Evolutionary conservation across 768 basidiomycete genomes (phyloP), one percentile per base, ranked within the genome.

Genomic region (Psilocybe azurescens): DNA sequence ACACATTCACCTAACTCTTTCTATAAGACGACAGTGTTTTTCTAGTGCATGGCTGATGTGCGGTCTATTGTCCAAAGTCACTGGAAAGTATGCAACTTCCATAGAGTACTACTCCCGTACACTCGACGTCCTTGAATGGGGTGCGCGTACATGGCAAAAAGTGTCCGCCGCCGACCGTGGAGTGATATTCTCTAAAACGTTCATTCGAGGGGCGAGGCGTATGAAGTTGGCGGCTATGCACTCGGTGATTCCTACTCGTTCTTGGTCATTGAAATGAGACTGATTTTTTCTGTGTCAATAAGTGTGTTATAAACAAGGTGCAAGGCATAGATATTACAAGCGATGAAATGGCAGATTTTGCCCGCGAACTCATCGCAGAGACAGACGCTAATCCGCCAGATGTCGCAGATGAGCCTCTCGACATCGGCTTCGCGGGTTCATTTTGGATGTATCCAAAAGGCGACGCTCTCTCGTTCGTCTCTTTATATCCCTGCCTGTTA

Each of bases 81-180:
- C 57, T 1, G 54, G 65, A 11, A 64, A 66, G 29, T 62, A 67
- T 10, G 50, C 58, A 5, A 56, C 69, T 4, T 71, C 73, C 1
- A 58, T 78, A n/a, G 74, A 79, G 60, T 79, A 74, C 47, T 76
- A 74, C 44, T 67, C 69, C 13, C 70, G 73, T 6, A 77, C 75
- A 4, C 56, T 82, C 18, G 78, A 81, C 13, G 61, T 83, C 16
- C 69, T 84, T 3, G 69, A 79, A 33, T 81, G 82, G 78, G 83
- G 84, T 20, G 58, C 68, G 3, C 64, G 67, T 28, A 56, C 63
- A 6, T 84, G 81, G 78, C 66, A 74, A 36, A 66, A 82, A 60
- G 78, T 84, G 7, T 64, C 77, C 1, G 59, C 41, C 24, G 64
- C 73, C n/a, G 74, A 79, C 16, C 70, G 79, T 13, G 83, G 83